Evolutionary conservation across 768 basidiomycete genomes (phyloP), one percentile per base, ranked within the genome.

Genomic region (Pisolithus microcarpus): DNA sequence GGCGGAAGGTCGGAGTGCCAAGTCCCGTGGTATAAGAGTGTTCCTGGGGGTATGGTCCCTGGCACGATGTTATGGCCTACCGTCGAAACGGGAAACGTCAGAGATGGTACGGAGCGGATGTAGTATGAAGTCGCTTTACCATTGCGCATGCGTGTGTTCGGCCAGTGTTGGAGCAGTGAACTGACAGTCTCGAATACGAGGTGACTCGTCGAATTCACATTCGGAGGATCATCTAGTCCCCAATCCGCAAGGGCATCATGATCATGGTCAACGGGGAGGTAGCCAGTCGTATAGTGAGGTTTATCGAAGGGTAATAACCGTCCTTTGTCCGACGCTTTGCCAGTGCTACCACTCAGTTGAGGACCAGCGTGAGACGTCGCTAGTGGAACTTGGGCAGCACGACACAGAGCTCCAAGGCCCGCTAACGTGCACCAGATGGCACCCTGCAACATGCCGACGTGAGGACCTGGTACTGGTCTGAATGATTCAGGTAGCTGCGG

Each of bases 161-260:
- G 62, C 70, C 70, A 73, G 23, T 65, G 62, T 43, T 74, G 72
- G 11, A 74, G 61, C 5, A 71, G 52, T 4, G 66, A 62, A 38
- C 57, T 56, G 8, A 71, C 58, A 3, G 65, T 62, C 36, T 68
- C 65, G 44, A 73, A 73, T 11, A 72, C 57, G 31, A 72, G 56
- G 46, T 69, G 60, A 16, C 58, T 52, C 4, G 71, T 70, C 16
- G 58, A 55, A 46, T 69, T 63, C 19, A 58, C 57, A 37, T 55
- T 50, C 2, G 66, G 66, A 3, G 52, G 39, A n/a, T 43, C 15
- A n/a, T 55, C 50, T 5, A 67, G 49, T 51, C 51, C 49, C 64
- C 66, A 68, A 23, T 50, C 28, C 7, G 11, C 15, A 9, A 46
- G 26, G 31, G 9, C 43, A 34, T 34, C 31, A 11, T 34, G 31